These are phyloP conservation scores for Fusarium aywerte DNA, from an alignment of 2,329 filamentous ascomycete genomes.

Conservation along the genomic window DNA sequence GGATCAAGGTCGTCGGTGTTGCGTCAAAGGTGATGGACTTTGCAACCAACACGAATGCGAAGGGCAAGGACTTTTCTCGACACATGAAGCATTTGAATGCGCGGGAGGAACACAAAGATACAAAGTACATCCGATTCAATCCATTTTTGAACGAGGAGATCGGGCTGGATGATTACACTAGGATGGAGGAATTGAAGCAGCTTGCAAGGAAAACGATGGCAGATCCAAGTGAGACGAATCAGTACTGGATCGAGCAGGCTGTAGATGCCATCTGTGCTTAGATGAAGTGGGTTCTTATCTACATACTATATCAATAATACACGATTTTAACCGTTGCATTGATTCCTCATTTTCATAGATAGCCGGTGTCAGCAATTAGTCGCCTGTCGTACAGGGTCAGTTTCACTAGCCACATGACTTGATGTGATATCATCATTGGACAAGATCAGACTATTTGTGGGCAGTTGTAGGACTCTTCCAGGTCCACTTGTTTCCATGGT, in stretches of 20 bases:
- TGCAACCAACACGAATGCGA: constrained; percentile 37
- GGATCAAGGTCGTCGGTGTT: constrained; percentile 23
- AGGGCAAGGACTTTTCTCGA: constrained; percentile 35
- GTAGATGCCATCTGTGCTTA: constrained; percentile 10
- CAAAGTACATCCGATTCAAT: constrained; percentile 20
- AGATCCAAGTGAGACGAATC: neutral
- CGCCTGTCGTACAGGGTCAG: no score
- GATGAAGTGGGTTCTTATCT: neutral
- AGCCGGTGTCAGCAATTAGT: no score
- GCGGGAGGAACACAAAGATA: constrained; percentile 19
- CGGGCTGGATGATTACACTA: constrained; percentile 26
- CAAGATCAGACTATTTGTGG: no score
- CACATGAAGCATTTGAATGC: constrained; percentile 18
- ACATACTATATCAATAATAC: no score
- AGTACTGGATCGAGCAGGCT: constrained; percentile 3
- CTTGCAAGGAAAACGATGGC: neutral
- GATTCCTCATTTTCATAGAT: no score
- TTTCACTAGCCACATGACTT: no score
- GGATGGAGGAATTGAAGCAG: neutral
- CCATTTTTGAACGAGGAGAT: constrained; percentile 19
- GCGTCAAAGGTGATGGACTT: constrained; percentile 36
- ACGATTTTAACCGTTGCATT: no score
- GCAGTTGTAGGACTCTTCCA: no score
- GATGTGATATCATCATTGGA: no score
- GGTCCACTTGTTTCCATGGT: neutral